Conservation (phyloP, 2,329 filamentous ascomycete species). For the Neonectria ditissima region DNA sequence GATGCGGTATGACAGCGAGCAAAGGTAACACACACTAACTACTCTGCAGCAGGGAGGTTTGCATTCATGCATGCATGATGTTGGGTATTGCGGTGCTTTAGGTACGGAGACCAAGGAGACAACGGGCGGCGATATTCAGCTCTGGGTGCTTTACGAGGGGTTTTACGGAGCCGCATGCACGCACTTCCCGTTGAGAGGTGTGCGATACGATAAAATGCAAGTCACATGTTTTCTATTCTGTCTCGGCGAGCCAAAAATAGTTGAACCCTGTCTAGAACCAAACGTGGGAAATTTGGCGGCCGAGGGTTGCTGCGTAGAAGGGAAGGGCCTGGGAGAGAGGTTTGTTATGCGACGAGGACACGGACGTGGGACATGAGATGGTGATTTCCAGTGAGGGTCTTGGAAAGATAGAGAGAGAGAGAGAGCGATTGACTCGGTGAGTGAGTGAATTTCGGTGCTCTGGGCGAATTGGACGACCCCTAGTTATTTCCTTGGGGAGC, state of each 20-base stretch:
- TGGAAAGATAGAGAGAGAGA: too few species aligned
- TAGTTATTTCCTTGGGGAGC: background rate
- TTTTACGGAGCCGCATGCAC: background rate
- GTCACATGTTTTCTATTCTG: background rate
- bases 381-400: background rate
- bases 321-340: background rate
- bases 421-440: background rate
- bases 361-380: background rate
- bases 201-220: conserved; percentile 6
- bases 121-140: background rate
- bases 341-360: background rate
- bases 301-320: too few species aligned
- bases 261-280: background rate
- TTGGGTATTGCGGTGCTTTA: background rate
- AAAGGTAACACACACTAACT: too few species aligned
- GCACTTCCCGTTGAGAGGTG: background rate
- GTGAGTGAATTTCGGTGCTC: background rate
- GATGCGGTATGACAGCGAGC: background rate
- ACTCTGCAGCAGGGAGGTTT: background rate
- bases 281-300: background rate
- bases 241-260: conserved; percentile 1
- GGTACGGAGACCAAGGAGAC: background rate
- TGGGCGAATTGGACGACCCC: too few species aligned
- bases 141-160: background rate
- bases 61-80: conserved; percentile 12